Evolutionary conservation across 2,329 filamentous ascomycete genomes (phyloP).

Genomic region (Thelonectria rubi): DNA sequence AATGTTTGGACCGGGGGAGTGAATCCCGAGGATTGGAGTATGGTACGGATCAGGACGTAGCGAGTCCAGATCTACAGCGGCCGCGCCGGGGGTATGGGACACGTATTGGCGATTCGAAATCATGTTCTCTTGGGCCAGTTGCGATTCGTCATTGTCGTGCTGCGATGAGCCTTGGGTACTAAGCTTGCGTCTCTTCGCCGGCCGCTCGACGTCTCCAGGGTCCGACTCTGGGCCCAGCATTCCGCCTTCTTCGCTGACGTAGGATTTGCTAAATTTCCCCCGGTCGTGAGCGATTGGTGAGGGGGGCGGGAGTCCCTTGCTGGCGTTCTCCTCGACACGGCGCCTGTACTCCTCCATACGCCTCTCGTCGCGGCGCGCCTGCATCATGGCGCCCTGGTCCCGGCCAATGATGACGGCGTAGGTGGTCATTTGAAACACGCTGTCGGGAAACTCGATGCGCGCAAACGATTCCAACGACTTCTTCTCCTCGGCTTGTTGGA

Average conservation of each 20-base stretch:
- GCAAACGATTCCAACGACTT: constrained; percentile 65
- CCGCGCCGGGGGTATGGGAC: constrained; percentile 67
- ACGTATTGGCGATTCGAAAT: constrained; percentile 69
- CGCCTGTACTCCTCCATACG: constrained; percentile 56
- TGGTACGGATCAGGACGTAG: constrained; percentile 69
- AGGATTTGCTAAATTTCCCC: constrained; percentile 69
- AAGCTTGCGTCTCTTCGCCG: constrained; percentile 58
- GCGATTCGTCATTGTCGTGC: constrained; percentile 53
- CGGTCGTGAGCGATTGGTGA: constrained; percentile 60
- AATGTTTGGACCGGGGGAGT: constrained; percentile 71
- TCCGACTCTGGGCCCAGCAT: constrained; percentile 72
- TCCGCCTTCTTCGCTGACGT: constrained; percentile 75
- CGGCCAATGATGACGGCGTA: constrained; percentile 77
- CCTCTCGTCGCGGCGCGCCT: constrained; percentile 62
- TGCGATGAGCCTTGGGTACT: constrained; percentile 55
- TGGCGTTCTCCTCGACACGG: constrained; percentile 57
- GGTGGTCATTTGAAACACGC: constrained; percentile 81
- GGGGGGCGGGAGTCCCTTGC: constrained; percentile 60
- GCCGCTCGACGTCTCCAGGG: constrained; percentile 59
- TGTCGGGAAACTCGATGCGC: constrained; percentile 75
- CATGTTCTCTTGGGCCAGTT: constrained; percentile 53
- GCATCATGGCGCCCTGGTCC: constrained; percentile 68
- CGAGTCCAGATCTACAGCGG: constrained; percentile 66
- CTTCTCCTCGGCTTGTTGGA: constrained; percentile 47
- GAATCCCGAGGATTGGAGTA: constrained; percentile 75